phyloP scores from a whole-genome alignment of 768 basidiomycete species.

The Naganishia kalamii region DNA sequence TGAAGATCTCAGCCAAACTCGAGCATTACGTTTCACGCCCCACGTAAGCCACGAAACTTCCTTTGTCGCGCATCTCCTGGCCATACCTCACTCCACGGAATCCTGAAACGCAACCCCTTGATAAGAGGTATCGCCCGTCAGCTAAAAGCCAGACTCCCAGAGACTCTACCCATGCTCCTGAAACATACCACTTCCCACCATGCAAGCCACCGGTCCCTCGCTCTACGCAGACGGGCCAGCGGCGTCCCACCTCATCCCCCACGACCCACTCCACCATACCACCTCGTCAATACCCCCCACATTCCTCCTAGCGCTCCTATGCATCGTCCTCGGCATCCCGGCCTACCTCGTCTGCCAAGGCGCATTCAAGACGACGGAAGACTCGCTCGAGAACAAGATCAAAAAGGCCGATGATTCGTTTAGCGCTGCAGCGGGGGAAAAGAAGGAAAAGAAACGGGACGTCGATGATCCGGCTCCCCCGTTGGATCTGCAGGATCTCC shows the following conservation, averaged over 20 bases:
- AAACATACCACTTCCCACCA: background rate
- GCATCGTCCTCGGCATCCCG: constrained; percentile 22
- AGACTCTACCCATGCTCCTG: too few relatives aligned
- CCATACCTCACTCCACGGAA: too few relatives aligned
- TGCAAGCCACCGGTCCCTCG: background rate
- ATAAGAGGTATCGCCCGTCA: too few relatives aligned
- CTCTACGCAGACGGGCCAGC: constrained; percentile 2
- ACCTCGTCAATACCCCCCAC: constrained; percentile 18
- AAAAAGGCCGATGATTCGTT: constrained; percentile 1
- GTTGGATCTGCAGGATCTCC: constrained; percentile 21
- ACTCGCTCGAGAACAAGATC: constrained; percentile 12
- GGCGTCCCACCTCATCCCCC: constrained; percentile 5
- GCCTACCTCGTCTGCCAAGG: constrained; percentile 20
- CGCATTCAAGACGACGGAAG: constrained; percentile 4
- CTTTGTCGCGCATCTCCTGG: too few relatives aligned
- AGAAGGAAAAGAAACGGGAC: background rate
- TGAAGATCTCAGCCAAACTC: too few relatives aligned
- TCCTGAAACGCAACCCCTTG: too few relatives aligned
- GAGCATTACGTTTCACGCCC: too few relatives aligned
- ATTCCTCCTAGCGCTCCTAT: constrained; percentile 21
- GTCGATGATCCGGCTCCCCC: constrained; percentile 19
- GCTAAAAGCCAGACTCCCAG: too few relatives aligned
- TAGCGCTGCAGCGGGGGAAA: background rate
- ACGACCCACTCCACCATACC: constrained; percentile 12
- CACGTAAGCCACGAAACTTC: too few relatives aligned